Evolutionary conservation across 1,284 basidiomycete species (phyloP).

Genomic region (Microbotryum saponariae): DNA sequence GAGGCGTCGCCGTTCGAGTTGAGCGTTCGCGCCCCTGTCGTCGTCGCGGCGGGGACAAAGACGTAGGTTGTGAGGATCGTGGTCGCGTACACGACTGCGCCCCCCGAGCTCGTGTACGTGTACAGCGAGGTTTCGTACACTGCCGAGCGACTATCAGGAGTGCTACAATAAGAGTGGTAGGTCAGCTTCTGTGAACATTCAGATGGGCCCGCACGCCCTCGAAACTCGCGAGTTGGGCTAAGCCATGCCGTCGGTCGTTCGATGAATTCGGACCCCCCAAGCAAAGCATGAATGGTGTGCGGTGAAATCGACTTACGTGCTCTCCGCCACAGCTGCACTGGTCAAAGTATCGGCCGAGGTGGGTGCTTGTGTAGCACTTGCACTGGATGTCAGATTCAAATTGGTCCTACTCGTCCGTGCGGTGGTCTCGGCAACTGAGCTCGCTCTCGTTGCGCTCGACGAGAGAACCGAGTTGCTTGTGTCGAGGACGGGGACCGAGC

Average conservation of each 20-base stretch:
- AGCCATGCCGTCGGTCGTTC: too few relatives aligned
- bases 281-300: too few relatives aligned
- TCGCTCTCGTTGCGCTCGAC: not conserved
- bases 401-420: not conserved
- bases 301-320: too few relatives aligned
- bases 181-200: not conserved
- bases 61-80: constrained; percentile 21
- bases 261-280: too few relatives aligned
- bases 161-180: constrained; percentile 5
- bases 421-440: constrained; percentile 1
- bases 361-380: not conserved
- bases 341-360: not conserved
- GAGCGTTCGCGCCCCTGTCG: constrained; percentile 6
- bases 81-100: constrained; percentile 30
- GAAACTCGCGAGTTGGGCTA: too few relatives aligned
- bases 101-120: constrained; percentile 26
- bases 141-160: not conserved
- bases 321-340: not conserved
- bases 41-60: constrained; percentile 6
- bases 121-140: constrained; percentile 9
- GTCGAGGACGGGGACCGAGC: constrained; percentile 3
- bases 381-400: not conserved
- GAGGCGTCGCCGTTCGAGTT: constrained; percentile 19
- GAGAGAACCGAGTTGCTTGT: constrained; percentile 1
- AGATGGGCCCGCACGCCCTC: not conserved